Evolutionary conservation across 2,329 filamentous ascomycete species (phyloP).

Genomic region (Tothia fuscella): DNA sequence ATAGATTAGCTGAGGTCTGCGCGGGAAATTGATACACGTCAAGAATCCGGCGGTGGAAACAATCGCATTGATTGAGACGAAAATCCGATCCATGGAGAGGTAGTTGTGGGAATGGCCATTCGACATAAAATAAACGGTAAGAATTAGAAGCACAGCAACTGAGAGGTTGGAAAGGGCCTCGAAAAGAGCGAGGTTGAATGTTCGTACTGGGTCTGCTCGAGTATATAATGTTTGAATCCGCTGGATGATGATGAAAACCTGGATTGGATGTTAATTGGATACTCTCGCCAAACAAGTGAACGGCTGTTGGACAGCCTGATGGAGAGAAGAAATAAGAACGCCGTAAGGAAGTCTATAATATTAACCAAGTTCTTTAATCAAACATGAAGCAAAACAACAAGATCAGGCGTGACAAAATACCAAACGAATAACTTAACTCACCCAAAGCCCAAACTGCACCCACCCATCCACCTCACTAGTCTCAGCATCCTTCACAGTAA

Average conservation of each 20-base stretch:
- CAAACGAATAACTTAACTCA: too few relatives aligned
- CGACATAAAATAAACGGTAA: conserved; percentile 1
- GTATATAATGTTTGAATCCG: too few relatives aligned
- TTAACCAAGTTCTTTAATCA: too few relatives aligned
- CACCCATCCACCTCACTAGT: not conserved
- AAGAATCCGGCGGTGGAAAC: not conserved
- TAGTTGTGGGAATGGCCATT: not conserved
- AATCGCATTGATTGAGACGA: not conserved
- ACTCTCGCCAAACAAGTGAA: too few relatives aligned
- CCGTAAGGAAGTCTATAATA: too few relatives aligned
- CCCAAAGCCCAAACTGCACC: conserved; percentile 3
- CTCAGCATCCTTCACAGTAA: not conserved
- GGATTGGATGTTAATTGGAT: too few relatives aligned
- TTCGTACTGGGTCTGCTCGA: not conserved
- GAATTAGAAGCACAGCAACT: not conserved
- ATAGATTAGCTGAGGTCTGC: conserved; percentile 8
- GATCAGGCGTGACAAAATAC: too few relatives aligned
- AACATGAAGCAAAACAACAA: too few relatives aligned
- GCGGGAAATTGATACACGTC: conserved; percentile 6
- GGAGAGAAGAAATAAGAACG: too few relatives aligned
- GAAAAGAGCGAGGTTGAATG: conserved; percentile 5
- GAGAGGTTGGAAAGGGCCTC: conserved; percentile 1
- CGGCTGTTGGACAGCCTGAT: too few relatives aligned
- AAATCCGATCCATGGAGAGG: not conserved
- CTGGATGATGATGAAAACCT: too few relatives aligned